Evolutionary conservation across 2,329 filamentous ascomycete genomes (phyloP).

Genomic region (Penicillium sp.): DNA sequence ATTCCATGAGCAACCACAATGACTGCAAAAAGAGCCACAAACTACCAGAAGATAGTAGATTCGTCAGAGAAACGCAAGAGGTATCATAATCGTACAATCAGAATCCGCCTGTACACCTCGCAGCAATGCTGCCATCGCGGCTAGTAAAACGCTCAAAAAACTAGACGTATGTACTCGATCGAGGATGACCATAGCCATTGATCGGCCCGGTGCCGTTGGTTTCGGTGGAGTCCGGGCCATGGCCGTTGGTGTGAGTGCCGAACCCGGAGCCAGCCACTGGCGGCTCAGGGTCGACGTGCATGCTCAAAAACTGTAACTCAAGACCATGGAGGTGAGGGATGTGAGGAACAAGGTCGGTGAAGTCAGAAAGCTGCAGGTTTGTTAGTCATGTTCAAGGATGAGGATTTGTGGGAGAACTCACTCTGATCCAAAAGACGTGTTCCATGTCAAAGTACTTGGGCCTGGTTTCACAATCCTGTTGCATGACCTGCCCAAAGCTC

Average conservation of each 20-base stretch:
- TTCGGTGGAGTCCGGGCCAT: slow-evolving; percentile 27
- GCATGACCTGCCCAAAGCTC: slow-evolving; percentile 41
- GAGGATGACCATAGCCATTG: slow-evolving; percentile 39
- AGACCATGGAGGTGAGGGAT: slow-evolving; percentile 50
- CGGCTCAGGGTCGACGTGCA: slow-evolving; percentile 46
- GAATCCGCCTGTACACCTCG: slow-evolving; percentile 35
- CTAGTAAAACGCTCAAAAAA: slow-evolving; percentile 27
- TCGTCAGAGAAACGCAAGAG: slow-evolving; percentile 36
- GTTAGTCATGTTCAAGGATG: slow-evolving; percentile 10
- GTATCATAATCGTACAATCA: slow-evolving; percentile 49
- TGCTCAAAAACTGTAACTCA: slow-evolving; percentile 40
- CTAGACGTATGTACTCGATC: slow-evolving; percentile 45
- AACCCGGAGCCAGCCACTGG: slow-evolving; percentile 21
- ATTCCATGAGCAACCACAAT: not conserved
- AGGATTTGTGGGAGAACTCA: slow-evolving; percentile 26
- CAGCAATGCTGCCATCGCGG: slow-evolving; percentile 23
- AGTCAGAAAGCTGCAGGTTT: slow-evolving; percentile 47
- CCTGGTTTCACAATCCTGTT: slow-evolving; percentile 45
- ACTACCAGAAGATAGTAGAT: slow-evolving; percentile 18
- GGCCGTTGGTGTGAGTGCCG: slow-evolving; percentile 33
- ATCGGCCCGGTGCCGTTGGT: slow-evolving; percentile 30
- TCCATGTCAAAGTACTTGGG: slow-evolving; percentile 53
- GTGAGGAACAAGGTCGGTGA: slow-evolving; percentile 52
- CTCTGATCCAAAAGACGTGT: slow-evolving; percentile 55
- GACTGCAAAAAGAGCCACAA: slow-evolving; percentile 1